These are phyloP conservation scores for Cornus florida DNA, from an alignment of 148 eudicot species.

Conservation along the genomic window DNA sequence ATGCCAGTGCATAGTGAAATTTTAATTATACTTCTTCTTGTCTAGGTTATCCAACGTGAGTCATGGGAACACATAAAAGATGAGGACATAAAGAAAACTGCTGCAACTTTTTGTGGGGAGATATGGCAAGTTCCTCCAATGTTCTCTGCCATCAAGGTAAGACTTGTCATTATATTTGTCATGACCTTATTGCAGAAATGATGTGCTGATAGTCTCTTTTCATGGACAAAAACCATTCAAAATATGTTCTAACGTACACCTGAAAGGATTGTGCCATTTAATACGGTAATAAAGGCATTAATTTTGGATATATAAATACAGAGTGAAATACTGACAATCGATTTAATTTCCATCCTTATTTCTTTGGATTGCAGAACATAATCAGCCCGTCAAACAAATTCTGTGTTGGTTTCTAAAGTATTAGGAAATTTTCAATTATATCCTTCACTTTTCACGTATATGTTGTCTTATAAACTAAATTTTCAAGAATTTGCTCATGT, in stretches of 20 bases:
- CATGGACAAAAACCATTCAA: neutral
- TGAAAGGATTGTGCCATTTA: neutral
- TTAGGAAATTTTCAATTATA: too few species aligned
- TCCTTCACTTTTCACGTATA: neutral
- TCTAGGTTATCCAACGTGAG: slow-evolving; percentile 91
- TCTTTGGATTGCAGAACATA: neutral
- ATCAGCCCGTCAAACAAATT: neutral
- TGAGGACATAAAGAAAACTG: slow-evolving; percentile 77
- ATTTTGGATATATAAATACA: neutral
- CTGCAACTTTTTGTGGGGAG: slow-evolving; percentile 83
- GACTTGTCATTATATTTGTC: slow-evolving; percentile 15
- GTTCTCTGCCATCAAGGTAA: slow-evolving; percentile 98
- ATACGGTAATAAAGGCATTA: neutral
- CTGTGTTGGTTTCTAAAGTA: neutral
- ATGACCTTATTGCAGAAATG: neutral
- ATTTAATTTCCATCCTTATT: neutral
- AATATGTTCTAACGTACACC: neutral
- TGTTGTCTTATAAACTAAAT: neutral
- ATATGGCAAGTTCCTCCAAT: slow-evolving; percentile 99
- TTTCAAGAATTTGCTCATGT: neutral
- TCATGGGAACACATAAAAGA: slow-evolving; percentile 97
- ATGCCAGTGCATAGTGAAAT: neutral
- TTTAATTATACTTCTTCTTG: neutral
- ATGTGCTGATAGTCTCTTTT: neutral
- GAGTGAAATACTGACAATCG: neutral